Base-by-base conservation (phyloP, 2,329 filamentous ascomycete genomes). In the Neopestalotiopsis clavispora region DNA sequence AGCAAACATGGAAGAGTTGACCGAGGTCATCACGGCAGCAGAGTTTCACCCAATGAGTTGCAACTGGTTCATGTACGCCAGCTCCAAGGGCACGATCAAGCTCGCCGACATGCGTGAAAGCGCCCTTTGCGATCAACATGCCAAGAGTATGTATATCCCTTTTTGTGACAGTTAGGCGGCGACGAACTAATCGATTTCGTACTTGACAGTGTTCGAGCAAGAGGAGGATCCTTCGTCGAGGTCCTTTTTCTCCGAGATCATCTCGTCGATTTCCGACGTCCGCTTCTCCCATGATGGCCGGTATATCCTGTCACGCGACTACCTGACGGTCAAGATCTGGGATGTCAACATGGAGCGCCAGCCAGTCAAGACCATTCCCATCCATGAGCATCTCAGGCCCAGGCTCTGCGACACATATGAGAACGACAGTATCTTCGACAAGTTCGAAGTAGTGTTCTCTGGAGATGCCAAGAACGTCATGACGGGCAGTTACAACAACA, bases 11-110 rank as follows among this genome's bases (percentile, higher is more conserved):
- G 96, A 99, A 83, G 96, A 99, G 84, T 87, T 99, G 73, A 99
- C 96, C 0, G 96, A 99, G 82, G 96, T 99, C 75, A 98, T 99
- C 78, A 99, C 96, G 13, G 96, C 96, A 57, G 96, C 96, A 67
- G 96, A 99, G 79, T 99, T 99, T 78, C 96, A 99, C 79, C 96
- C 96, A 5, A 86, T 91, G 77, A 97, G 95, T 85, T 99, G 96
- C 87, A 98, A 99, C 83, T 97, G 94, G 94, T 98, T 99, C 85
- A 99, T 99, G 95, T 99, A 98, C 80, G 96, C 96, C 75, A 98
- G 95, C 82, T 98, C 95, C 69, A 99, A 99, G 83, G 96, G 96
- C 70, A 98, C 96, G 45, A 98, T 99, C 84, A 99, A 99, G 84
- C 87, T 99, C 75, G 96, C 96, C 62, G 96, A 99, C 78, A 99